phyloP scores from a whole-genome alignment of 768 basidiomycete genomes.

The Erythrobasidium yunnanense region DNA sequence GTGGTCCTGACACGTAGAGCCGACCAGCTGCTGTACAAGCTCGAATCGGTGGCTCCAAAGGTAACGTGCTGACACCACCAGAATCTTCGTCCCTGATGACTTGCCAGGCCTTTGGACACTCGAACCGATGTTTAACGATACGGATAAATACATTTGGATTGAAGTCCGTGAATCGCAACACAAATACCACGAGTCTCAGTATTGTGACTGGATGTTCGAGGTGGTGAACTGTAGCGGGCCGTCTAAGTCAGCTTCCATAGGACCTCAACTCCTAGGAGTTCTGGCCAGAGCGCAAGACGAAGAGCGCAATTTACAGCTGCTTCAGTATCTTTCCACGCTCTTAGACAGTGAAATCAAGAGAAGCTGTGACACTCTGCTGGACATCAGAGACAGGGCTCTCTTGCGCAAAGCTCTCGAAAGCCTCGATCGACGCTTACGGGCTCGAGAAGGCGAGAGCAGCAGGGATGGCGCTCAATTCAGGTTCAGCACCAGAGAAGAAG shows the following conservation, averaged over 20 bases:
- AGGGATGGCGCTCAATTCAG: not conserved
- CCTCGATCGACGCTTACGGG: not conserved
- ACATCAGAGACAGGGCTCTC: not conserved
- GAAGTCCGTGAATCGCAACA: not conserved
- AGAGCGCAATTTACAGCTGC: too few species aligned
- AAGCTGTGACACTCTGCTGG: not conserved
- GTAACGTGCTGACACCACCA: not conserved
- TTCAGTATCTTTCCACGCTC: too few species aligned
- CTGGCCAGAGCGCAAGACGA: too few species aligned
- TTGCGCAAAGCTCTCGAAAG: not conserved
- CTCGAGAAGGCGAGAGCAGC: conserved; percentile 1
- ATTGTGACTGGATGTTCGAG: not conserved
- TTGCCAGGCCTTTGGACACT: not conserved
- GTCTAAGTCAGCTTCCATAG: not conserved
- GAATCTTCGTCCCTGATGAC: not conserved
- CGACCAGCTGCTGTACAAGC: conserved; percentile 7
- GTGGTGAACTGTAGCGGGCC: not conserved
- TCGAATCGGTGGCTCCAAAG: conserved; percentile 1
- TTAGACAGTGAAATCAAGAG: too few species aligned
- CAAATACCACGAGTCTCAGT: not conserved
- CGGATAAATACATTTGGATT: not conserved
- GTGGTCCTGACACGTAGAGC: not conserved
- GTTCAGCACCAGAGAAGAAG: not conserved
- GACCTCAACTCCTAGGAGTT: not conserved
- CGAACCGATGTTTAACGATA: not conserved